These are phyloP conservation scores for Colletotrichum spinosum DNA, from an alignment of 2,329 filamentous ascomycete species.

Conservation along the genomic window DNA sequence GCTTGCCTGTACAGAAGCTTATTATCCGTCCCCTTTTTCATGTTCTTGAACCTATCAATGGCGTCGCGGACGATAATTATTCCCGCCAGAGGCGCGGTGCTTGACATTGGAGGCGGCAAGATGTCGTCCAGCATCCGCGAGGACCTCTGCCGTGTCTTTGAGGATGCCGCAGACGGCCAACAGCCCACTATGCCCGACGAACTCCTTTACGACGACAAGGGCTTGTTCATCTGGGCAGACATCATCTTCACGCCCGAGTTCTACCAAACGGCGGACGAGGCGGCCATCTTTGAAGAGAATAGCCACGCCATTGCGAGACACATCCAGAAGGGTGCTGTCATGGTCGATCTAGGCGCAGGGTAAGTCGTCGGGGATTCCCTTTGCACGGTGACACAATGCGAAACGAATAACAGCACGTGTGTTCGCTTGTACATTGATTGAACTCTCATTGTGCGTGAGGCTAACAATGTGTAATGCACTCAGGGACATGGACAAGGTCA, in stretches of 20 bases:
- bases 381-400: background rate
- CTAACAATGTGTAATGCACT: no score
- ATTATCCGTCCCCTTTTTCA: no score
- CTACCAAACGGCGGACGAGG: constrained; percentile 56
- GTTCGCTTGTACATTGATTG: no score
- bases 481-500: constrained; percentile 56
- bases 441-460: no score
- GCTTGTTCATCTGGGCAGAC: constrained; percentile 53
- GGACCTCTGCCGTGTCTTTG: constrained; percentile 39
- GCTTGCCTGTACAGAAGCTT: no score
- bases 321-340: constrained; percentile 44
- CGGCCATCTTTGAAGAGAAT: constrained; percentile 49
- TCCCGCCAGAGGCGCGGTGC: constrained; percentile 47
- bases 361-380: constrained; percentile 41
- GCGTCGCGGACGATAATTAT: constrained; percentile 3
- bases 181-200: constrained; percentile 52
- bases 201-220: constrained; percentile 52
- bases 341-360: constrained; percentile 57
- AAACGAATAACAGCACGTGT: background rate
- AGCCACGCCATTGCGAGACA: constrained; percentile 49
- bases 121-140: constrained; percentile 46
- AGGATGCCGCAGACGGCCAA: constrained; percentile 32
- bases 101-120: constrained; percentile 53
- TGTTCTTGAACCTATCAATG: background rate
- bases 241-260: constrained; percentile 54